Conservation (phyloP, 495 filamentous ascomycete species). For the Penicillium bialowiezense region DNA sequence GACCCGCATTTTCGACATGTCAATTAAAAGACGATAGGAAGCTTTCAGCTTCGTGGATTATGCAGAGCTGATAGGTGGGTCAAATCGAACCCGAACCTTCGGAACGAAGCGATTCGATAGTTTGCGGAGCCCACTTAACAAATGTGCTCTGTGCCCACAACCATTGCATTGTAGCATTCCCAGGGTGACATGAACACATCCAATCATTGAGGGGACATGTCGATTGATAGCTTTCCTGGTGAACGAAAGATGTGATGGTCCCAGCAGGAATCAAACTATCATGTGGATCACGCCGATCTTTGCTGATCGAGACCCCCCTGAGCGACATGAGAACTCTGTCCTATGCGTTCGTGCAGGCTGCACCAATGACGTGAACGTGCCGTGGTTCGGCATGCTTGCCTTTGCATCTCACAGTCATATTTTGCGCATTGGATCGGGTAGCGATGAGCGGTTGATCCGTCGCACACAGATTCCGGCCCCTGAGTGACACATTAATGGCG, state of each 20-base stretch:
- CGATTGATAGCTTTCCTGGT: neutral
- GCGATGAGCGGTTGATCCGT: neutral
- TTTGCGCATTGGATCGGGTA: neutral
- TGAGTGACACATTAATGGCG: neutral
- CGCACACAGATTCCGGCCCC: neutral
- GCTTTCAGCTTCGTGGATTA: constrained; percentile 13
- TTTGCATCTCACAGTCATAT: neutral
- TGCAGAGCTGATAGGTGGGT: constrained; percentile 18
- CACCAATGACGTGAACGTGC: neutral
- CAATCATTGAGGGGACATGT: neutral
- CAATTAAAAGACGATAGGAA: constrained; percentile 16
- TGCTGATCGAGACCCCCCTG: constrained; percentile 1
- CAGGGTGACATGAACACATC: neutral
- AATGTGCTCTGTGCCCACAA: neutral
- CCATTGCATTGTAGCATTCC: neutral
- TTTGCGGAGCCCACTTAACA: constrained; percentile 19
- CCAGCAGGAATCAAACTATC: constrained; percentile 11
- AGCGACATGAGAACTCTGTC: neutral
- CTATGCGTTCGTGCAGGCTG: neutral
- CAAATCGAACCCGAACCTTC: constrained; percentile 13
- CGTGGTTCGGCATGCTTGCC: neutral
- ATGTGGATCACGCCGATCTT: constrained; percentile 11
- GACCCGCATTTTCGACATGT: constrained; percentile 29
- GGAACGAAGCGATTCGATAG: constrained; percentile 19
- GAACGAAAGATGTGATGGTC: constrained; percentile 3